Evolutionary conservation across 192 early-diverging fungal species (phyloP).

Genomic region (Coemansia sp.): DNA sequence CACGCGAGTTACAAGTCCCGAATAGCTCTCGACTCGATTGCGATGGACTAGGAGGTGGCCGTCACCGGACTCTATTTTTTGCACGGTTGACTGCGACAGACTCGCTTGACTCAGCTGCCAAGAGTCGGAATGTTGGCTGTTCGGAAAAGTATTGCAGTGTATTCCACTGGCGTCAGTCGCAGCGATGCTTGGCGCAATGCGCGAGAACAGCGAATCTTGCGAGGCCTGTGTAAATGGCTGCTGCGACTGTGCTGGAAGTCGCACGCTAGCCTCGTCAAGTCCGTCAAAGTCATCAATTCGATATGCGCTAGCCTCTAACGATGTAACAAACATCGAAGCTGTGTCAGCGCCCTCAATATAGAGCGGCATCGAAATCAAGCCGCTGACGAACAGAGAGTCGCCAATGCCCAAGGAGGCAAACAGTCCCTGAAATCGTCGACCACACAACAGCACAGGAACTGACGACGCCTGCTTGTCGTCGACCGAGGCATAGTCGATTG

Average conservation of each 20-base stretch:
- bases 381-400: slow-evolving; percentile 27
- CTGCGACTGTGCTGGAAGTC: slow-evolving; percentile 5
- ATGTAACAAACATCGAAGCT: slow-evolving; percentile 12
- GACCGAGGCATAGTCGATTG: slow-evolving; percentile 10
- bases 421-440: slow-evolving; percentile 17
- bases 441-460: slow-evolving; percentile 15
- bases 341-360: background rate
- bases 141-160: background rate
- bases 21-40: slow-evolving; percentile 38
- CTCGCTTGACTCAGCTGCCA: background rate
- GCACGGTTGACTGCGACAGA: background rate
- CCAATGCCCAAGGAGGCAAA: slow-evolving; percentile 21
- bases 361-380: slow-evolving; percentile 10
- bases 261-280: slow-evolving; percentile 17
- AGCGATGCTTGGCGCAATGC: slow-evolving; percentile 7
- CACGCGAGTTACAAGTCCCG: slow-evolving; percentile 30
- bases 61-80: background rate
- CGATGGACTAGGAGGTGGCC: slow-evolving; percentile 19
- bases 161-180: background rate
- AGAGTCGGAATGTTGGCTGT: background rate
- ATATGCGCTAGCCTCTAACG: slow-evolving; percentile 11
- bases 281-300: slow-evolving; percentile 29
- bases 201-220: slow-evolving; percentile 25
- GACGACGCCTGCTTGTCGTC: background rate
- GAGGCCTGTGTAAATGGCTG: slow-evolving; percentile 28